A percentile compares a stretch with the other conserved stretches of the same genome.
These are phyloP conservation scores for Solanum hybrid DNA, from an alignment of 305 asterid species.

Conservation along the genomic window DNA sequence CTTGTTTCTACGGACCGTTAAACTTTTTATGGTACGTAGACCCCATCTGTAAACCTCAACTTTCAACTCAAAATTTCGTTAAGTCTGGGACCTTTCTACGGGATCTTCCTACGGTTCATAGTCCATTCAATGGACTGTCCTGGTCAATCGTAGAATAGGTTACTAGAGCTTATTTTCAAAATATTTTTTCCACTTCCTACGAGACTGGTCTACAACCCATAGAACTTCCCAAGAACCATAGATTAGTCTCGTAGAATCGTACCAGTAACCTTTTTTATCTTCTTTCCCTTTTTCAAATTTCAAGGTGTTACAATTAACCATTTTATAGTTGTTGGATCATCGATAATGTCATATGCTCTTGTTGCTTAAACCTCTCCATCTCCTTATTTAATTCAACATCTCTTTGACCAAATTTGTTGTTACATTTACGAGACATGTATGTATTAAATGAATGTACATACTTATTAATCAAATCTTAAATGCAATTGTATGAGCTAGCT, in stretches of 20 bases:
- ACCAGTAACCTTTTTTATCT: not conserved
- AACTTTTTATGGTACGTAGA: no score
- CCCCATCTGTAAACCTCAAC: no score
- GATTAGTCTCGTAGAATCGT: no score
- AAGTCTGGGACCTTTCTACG: no score
- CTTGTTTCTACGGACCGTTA: no score
- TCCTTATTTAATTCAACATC: not conserved
- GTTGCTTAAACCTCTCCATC: not conserved
- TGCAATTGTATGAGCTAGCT: not conserved
- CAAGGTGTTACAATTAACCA: not conserved
- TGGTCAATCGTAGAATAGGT: no score
- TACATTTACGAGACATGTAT: not conserved
- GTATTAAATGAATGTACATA: not conserved
- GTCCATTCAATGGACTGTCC: no score
- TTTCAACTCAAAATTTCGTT: no score
- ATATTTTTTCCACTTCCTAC: not conserved
- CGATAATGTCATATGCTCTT: not conserved
- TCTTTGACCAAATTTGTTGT: not conserved
- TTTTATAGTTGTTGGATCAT: not conserved
- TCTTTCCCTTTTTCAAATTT: not conserved
- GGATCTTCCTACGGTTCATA: no score
- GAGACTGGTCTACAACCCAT: not conserved
- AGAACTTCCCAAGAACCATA: not conserved
- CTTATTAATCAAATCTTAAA: not conserved
- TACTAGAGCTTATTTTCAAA: no score